Evolutionary conservation across 352 stramenopile genomes (phyloP).

Genomic region (Phytophthora hibernalis): DNA sequence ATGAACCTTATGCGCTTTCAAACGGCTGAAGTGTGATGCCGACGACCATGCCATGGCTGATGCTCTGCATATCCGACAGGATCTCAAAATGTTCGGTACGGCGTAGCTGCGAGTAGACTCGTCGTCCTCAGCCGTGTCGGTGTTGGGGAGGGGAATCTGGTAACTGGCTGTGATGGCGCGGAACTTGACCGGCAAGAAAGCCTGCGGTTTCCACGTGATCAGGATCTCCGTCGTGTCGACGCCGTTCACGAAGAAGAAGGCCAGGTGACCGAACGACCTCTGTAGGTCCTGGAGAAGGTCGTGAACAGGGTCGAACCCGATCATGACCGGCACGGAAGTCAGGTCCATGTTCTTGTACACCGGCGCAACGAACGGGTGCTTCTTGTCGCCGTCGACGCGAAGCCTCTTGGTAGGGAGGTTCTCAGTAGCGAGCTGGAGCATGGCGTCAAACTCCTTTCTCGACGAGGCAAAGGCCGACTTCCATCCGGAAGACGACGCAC

Average conservation of each 20-base stretch:
- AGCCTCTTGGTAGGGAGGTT: constrained; percentile 75
- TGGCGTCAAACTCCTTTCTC: constrained; percentile 69
- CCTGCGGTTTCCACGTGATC: constrained; percentile 81
- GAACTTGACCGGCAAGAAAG: constrained; percentile 84
- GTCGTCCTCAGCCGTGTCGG: constrained; percentile 31
- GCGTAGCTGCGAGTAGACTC: constrained; percentile 47
- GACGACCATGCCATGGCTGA: constrained; percentile 71
- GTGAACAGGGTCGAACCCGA: constrained; percentile 82
- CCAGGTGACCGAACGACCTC: constrained; percentile 65
- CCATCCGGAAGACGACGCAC: constrained; percentile 65
- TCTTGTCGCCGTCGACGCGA: constrained; percentile 52
- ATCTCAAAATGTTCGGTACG: constrained; percentile 81
- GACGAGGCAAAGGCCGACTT: constrained; percentile 67
- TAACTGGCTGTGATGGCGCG: constrained; percentile 76
- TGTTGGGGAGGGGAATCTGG: constrained; percentile 60
- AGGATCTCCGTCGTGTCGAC: constrained; percentile 71
- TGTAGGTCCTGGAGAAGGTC: constrained; percentile 68
- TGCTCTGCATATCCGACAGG: constrained; percentile 74
- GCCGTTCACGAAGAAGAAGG: constrained; percentile 83
- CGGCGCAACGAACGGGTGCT: constrained; percentile 68
- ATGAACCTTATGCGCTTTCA: constrained; percentile 49
- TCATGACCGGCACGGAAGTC: constrained; percentile 62
- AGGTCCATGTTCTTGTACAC: constrained; percentile 92
- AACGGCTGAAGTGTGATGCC: constrained; percentile 65
- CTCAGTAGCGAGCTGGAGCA: constrained; percentile 56